Conservation (phyloP, 2,329 filamentous ascomycete genomes). For the Aspergillus neoniger region DNA sequence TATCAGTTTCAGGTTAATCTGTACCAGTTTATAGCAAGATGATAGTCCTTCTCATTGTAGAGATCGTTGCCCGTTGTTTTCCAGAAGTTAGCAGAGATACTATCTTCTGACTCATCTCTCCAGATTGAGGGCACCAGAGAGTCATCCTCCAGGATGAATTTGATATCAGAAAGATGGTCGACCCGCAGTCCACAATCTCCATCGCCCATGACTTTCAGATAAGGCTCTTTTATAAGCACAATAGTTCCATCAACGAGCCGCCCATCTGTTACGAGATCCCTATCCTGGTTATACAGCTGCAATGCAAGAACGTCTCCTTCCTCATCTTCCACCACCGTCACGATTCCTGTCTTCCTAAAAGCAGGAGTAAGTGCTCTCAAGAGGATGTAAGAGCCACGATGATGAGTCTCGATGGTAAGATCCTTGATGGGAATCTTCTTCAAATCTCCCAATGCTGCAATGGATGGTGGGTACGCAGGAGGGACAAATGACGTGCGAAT, state of each 20-base stretch:
- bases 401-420: constrained; percentile 44
- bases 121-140: constrained; percentile 45
- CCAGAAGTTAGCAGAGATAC: constrained; percentile 14
- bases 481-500: constrained; percentile 21
- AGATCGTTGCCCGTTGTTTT: constrained; percentile 38
- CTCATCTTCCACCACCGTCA: constrained; percentile 46
- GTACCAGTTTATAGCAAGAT: constrained; percentile 32
- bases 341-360: constrained; percentile 34
- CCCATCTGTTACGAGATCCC: constrained; percentile 34
- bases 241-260: constrained; percentile 38
- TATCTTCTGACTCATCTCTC: constrained; percentile 18
- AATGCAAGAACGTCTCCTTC: constrained; percentile 38
- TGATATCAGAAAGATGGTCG: constrained; percentile 56
- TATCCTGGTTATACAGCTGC: constrained; percentile 47
- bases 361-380: constrained; percentile 35
- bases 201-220: constrained; percentile 46
- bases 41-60: constrained; percentile 13
- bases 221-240: constrained; percentile 57
- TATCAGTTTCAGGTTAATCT: not conserved
- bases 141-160: constrained; percentile 41
- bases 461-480: constrained; percentile 23
- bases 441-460: constrained; percentile 18
- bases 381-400: constrained; percentile 40
- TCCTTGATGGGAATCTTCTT: constrained; percentile 33
- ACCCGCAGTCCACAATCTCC: constrained; percentile 51